Evolutionary conservation across 345 rosid genomes (phyloP).

Genomic region (Pseudoturritis turrita): DNA sequence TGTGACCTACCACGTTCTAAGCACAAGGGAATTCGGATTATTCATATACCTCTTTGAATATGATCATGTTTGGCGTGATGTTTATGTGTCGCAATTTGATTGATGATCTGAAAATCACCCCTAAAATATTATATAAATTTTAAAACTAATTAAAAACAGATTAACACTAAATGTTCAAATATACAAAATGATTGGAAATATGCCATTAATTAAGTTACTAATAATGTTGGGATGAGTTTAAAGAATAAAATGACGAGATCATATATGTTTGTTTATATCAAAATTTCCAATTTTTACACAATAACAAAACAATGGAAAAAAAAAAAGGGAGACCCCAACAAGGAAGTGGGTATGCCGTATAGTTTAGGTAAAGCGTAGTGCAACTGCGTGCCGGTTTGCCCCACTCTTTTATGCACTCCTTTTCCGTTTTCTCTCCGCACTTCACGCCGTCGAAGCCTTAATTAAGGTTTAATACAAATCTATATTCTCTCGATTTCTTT

Average conservation of each 20-base stretch:
- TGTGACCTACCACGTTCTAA: no score
- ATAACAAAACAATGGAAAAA: neutral
- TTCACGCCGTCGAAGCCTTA: constrained; percentile 43
- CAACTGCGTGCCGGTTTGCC: constrained; percentile 23
- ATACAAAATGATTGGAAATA: neutral
- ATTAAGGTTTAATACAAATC: neutral
- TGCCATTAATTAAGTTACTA: neutral
- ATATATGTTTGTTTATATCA: neutral
- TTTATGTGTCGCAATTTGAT: no score
- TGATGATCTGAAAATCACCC: no score
- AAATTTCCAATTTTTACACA: neutral
- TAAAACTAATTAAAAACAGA: no score
- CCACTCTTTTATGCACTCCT: neutral
- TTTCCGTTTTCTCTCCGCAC: constrained; percentile 32
- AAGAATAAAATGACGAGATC: neutral
- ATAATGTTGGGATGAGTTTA: neutral
- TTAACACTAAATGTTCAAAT: neutral
- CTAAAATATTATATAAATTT: no score
- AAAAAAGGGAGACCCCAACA: neutral
- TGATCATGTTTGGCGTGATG: no score
- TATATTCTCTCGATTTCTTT: neutral
- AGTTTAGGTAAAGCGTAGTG: constrained; percentile 19
- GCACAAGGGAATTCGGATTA: no score
- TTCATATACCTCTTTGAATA: no score
- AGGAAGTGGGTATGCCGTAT: constrained; percentile 4